A percentile compares a stretch with the other conserved stretches of the same genome.
Conservation (phyloP, 805 yeast genomes). For the Yarrowia sp. region DNA sequence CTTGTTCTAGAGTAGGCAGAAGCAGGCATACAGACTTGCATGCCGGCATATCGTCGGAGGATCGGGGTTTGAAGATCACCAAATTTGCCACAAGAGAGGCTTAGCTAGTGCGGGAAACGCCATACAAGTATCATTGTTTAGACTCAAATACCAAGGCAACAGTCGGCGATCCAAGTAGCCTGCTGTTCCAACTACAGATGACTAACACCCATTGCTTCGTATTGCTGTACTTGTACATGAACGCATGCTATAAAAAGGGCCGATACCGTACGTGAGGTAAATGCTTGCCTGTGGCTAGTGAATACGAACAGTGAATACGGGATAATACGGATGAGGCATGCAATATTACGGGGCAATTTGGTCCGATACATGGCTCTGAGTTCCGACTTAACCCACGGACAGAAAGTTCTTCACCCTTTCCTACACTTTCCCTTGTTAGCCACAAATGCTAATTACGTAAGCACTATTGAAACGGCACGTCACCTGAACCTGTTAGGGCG, state of each 20-base stretch:
- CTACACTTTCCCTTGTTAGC: neutral
- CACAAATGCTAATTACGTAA: neutral
- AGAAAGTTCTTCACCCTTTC: no score
- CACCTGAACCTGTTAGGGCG: neutral
- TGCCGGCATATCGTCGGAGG: slow-evolving; percentile 26
- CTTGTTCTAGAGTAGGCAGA: neutral
- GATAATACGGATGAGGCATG: slow-evolving; percentile 11
- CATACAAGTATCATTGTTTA: no score
- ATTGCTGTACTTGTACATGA: slow-evolving; percentile 14
- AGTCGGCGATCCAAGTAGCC: no score
- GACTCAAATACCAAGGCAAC: no score
- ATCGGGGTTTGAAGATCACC: slow-evolving; percentile 8
- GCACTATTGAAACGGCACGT: neutral
- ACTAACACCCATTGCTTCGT: neutral
- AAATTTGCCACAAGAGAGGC: neutral
- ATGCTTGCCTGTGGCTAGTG: slow-evolving; percentile 23
- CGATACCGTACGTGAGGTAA: slow-evolving; percentile 21
- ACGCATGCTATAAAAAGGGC: slow-evolving; percentile 3
- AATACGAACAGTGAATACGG: neutral
- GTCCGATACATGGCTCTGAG: no score
- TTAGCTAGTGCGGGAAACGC: neutral
- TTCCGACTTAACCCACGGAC: no score
- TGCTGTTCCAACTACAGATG: no score
- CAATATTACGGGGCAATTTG: neutral
- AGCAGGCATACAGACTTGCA: slow-evolving; percentile 16